These are phyloP conservation scores for Metschnikowia reukaufii DNA, from an alignment of 805 yeast genomes.

Conservation along the genomic window DNA sequence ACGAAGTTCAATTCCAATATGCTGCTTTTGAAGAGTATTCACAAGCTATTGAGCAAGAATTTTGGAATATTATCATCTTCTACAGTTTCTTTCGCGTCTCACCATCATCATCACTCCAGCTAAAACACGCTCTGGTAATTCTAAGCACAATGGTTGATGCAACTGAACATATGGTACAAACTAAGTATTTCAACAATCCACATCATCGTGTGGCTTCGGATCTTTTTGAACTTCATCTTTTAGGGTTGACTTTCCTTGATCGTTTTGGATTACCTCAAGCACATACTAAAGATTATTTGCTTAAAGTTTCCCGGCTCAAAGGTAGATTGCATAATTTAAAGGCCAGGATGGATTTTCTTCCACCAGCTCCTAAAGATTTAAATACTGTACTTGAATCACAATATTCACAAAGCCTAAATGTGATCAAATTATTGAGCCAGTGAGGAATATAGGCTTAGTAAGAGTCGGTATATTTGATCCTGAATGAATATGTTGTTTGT, in stretches of 20 bases:
- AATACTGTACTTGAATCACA: background rate
- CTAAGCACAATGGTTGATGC: background rate
- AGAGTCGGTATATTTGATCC: too few relatives aligned
- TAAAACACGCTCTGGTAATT: background rate
- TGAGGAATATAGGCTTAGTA: too few relatives aligned
- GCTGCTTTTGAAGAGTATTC: background rate
- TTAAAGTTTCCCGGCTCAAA: background rate
- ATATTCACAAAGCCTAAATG: background rate
- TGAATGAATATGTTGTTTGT: too few relatives aligned
- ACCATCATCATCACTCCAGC: too few relatives aligned
- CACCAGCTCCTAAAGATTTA: background rate
- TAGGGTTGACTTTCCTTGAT: background rate
- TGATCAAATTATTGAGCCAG: too few relatives aligned
- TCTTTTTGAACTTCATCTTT: background rate
- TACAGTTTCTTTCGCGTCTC: too few relatives aligned
- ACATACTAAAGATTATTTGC: background rate
- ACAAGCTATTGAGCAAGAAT: background rate
- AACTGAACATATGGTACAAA: background rate
- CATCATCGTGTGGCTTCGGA: background rate
- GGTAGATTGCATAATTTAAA: background rate
- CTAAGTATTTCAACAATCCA: background rate
- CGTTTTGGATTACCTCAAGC: background rate
- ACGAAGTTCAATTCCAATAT: background rate
- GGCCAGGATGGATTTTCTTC: background rate
- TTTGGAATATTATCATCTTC: background rate